Base-by-base conservation (phyloP, 192 early-diverging fungal genomes). In the Coemansia brasiliensis region DNA sequence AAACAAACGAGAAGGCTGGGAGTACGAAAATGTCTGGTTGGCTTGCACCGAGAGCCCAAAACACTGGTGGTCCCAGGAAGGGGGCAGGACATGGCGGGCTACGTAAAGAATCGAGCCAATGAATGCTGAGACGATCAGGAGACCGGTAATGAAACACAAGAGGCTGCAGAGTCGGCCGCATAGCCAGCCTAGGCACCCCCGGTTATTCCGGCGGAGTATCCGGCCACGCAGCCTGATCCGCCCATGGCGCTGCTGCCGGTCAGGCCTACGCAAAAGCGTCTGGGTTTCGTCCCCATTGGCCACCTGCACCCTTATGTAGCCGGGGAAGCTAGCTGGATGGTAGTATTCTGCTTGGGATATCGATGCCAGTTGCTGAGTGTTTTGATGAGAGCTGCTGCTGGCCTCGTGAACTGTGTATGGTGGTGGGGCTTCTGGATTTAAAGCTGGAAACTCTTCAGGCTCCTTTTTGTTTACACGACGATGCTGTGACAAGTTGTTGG, bases 251-350 rank as follows among this genome's bases (percentile, higher is more conserved):
- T 16, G 43, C 18, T 25, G 20, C 3, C 45, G 21, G 9, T 20
- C 45, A 2, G 45, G 11, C 11, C 45, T 48, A 22, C 45, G 45
- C 12, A 25, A 25, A 21, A 70, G 38, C 25, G 63, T 49, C 25
- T 70, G 58, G 17, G 25, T 26, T 18, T 69, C 72, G 17, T 49
- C 59, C 2, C 65, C 65, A 29, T 62, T 63, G 25, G 55, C 58
- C 18, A 70, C 10, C 10, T 65, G 74, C 21, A 77, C 57, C 12
- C 57, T 60, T 10, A 63, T 54, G 63, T 70, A 77, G 13, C 74
- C 74, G 13, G 74, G 74, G 21, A 78, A 78, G 22, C 74, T 78
- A 9, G 68, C 74, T 7, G 74, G 74, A 18, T 65, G 68, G 57
- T 78, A 78, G 65, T 64, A 71, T 50, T 63, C 55, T 5, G n/a